Evolutionary conservation across 257 asterid genomes (phyloP).

Genomic region (Orobanche coerulescens): DNA sequence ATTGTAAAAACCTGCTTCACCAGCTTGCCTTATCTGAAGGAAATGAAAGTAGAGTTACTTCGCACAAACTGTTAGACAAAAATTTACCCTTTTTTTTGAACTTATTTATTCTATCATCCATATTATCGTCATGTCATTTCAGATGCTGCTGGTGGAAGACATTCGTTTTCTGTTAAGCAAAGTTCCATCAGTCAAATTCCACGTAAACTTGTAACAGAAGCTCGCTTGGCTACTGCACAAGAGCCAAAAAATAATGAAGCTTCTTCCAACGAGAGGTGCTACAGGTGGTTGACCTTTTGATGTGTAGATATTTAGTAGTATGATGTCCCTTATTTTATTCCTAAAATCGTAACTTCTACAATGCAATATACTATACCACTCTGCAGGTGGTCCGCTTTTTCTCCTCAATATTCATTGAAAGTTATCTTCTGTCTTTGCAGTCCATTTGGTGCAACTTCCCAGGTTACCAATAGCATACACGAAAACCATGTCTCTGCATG

Average conservation of each 20-base stretch:
- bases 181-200: conserved; percentile 21
- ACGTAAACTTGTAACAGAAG: conserved; percentile 28
- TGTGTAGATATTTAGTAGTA: neutral
- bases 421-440: conserved; percentile 31
- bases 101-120: neutral
- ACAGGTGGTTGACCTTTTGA: neutral
- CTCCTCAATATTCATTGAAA: conserved; percentile 2
- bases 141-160: conserved; percentile 47
- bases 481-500: conserved; percentile 18
- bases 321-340: neutral
- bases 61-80: neutral
- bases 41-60: neutral
- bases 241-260: conserved; percentile 34
- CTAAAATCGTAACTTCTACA: neutral
- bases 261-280: conserved; percentile 30
- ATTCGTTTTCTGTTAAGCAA: conserved; percentile 30
- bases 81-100: neutral
- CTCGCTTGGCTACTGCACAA: conserved; percentile 19
- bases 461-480: conserved; percentile 16
- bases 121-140: conserved; percentile 18
- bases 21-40: too few relatives aligned
- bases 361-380: neutral
- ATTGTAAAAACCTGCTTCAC: neutral
- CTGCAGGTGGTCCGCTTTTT: neutral
- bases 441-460: conserved; percentile 28